These are phyloP conservation scores for Colletotrichum sp. DNA, from an alignment of 2,329 filamentous ascomycete genomes.

Conservation along the genomic window DNA sequence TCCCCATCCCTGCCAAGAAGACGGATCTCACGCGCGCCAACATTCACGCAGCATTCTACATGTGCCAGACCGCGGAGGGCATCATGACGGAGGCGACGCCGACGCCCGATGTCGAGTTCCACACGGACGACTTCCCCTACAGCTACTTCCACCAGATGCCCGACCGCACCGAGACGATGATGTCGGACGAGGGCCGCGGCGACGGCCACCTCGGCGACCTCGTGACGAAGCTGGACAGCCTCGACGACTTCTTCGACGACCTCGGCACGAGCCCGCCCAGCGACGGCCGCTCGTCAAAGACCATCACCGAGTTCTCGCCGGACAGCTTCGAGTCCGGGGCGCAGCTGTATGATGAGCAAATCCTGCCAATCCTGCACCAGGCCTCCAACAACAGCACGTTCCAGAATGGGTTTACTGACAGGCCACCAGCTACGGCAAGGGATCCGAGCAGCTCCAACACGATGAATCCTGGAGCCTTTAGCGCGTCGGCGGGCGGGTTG, in stretches of 20 bases:
- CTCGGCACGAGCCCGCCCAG: constrained; percentile 62
- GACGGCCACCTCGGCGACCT: constrained; percentile 83
- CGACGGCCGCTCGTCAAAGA: constrained; percentile 66
- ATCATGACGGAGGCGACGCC: constrained; percentile 63
- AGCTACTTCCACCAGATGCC: constrained; percentile 72
- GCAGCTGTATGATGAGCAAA: constrained; percentile 90
- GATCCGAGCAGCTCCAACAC: constrained; percentile 65
- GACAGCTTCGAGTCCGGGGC: constrained; percentile 76
- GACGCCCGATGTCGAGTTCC: constrained; percentile 91
- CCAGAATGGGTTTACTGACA: constrained; percentile 86
- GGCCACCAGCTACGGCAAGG: constrained; percentile 64
- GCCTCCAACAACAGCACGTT: constrained; percentile 82
- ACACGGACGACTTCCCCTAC: constrained; percentile 85
- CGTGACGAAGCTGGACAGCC: constrained; percentile 77
- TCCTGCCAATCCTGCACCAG: constrained; percentile 86
- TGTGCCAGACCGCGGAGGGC: constrained; percentile 75
- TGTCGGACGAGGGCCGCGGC: constrained; percentile 79
- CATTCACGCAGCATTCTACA: constrained; percentile 96
- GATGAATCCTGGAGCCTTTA: constrained; percentile 68
- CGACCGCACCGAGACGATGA: constrained; percentile 87
- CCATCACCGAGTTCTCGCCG: constrained; percentile 68
- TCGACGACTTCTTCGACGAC: constrained; percentile 85
- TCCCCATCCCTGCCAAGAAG: constrained; percentile 90
- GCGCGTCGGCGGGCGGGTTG: constrained; percentile 38
- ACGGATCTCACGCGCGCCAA: constrained; percentile 87